A percentile compares a stretch with the other conserved stretches of the same genome.
Conservation (phyloP, 768 basidiomycete species). For the Termitomyces heimii region DNA sequence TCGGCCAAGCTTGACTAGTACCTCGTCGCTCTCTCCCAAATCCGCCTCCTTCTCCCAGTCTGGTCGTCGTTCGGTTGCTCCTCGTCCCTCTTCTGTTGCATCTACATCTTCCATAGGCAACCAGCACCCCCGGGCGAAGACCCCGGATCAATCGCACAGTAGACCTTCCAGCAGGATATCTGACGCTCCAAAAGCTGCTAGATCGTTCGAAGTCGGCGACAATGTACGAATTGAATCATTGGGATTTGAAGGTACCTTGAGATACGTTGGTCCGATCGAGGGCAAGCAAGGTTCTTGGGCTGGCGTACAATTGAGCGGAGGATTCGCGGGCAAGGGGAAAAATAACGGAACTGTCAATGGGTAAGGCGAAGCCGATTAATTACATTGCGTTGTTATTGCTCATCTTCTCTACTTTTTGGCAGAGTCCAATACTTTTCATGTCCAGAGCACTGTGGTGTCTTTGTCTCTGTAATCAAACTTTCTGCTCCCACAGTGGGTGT, state of each 20-base stretch:
- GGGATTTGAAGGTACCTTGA: constrained; percentile 80
- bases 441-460: constrained; percentile 84
- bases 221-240: constrained; percentile 82
- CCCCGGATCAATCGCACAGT: constrained; percentile 51
- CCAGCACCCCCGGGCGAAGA: constrained; percentile 40
- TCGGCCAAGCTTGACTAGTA: constrained; percentile 29
- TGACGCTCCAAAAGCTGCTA: constrained; percentile 43
- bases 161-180: constrained; percentile 42
- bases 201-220: constrained; percentile 66
- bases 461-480: constrained; percentile 79
- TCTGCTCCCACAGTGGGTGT: constrained; percentile 66
- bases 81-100: constrained; percentile 50
- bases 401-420: background rate
- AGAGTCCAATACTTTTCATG: constrained; percentile 86
- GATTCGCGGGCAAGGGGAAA: constrained; percentile 89
- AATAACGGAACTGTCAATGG: constrained; percentile 88
- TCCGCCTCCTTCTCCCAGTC: constrained; percentile 38
- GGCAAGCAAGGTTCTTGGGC: constrained; percentile 91
- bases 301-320: constrained; percentile 84
- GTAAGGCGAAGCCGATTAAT: constrained; percentile 40
- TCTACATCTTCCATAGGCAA: constrained; percentile 40
- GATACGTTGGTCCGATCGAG: constrained; percentile 80
- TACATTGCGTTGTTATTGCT: constrained; percentile 10
- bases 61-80: constrained; percentile 42
- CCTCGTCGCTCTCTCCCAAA: constrained; percentile 46